Percentiles rank a stretch among this genome's conserved stretches.
Conservation (phyloP, 306 rosid genomes). For the Vigna radiata region DNA sequence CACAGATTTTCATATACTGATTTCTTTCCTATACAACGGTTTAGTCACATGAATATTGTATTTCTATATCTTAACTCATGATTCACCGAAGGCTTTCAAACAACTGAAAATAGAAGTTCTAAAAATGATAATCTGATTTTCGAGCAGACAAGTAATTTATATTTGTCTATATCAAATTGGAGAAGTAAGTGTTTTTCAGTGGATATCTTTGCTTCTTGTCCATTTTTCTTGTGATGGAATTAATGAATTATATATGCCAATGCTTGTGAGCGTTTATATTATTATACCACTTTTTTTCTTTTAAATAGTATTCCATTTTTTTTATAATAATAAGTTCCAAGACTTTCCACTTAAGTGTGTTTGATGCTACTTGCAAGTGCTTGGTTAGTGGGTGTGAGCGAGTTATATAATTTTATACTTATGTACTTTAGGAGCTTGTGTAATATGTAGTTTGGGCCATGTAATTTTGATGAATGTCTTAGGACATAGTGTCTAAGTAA, state of each 20-base stretch:
- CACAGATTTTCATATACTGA: conserved; percentile 6
- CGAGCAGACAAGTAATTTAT: conserved; percentile 5
- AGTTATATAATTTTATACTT: conserved; percentile 23
- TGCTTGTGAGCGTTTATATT: conserved; percentile 28
- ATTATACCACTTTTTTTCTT: conserved; percentile 17
- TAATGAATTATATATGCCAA: conserved; percentile 27
- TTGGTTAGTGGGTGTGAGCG: background rate
- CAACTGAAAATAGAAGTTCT: conserved; percentile 19
- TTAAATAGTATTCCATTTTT: conserved; percentile 4
- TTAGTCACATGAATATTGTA: background rate
- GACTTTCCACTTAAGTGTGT: conserved; percentile 21
- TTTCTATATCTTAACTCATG: conserved; percentile 21
- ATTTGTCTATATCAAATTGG: background rate
- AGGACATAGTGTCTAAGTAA: conserved; percentile 23
- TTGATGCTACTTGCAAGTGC: conserved; percentile 25
- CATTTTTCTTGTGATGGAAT: conserved; percentile 29
- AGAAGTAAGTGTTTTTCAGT: conserved; percentile 13
- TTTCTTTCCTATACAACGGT: conserved; percentile 2
- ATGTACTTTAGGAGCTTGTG: conserved; percentile 11
- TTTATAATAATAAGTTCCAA: conserved; percentile 14
- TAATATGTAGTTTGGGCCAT: conserved; percentile 3
- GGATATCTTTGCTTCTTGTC: background rate
- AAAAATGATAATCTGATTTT: conserved; percentile 28
- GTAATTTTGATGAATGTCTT: conserved; percentile 10
- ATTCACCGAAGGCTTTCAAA: background rate